These are phyloP conservation scores for Apiospora malaysiana DNA, from an alignment of 2,329 filamentous ascomycete species.

Conservation along the genomic window DNA sequence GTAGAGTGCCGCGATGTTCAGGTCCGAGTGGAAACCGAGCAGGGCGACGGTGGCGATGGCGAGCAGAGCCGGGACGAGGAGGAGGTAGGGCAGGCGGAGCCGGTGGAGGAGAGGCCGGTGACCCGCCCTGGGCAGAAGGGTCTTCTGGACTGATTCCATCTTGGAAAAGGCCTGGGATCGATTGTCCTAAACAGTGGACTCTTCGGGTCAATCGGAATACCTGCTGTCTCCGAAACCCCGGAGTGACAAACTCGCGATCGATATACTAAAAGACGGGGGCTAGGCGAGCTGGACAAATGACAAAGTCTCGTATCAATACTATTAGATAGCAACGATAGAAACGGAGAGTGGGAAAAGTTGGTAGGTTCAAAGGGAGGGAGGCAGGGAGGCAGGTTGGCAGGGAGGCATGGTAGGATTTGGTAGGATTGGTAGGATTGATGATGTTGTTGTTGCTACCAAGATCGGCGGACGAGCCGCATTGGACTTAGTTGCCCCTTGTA, in stretches of 20 bases:
- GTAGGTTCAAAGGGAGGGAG: background rate
- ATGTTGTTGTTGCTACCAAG: slow-evolving; percentile 20
- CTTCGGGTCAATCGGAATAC: background rate
- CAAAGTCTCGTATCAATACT: background rate
- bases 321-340: background rate
- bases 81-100: slow-evolving; percentile 57
- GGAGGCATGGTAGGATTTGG: too few relatives aligned
- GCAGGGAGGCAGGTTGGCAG: background rate
- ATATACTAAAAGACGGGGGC: background rate
- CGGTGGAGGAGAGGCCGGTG: slow-evolving; percentile 55
- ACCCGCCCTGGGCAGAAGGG: slow-evolving; percentile 25
- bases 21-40: slow-evolving; percentile 53
- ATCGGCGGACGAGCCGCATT: slow-evolving; percentile 1
- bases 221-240: background rate
- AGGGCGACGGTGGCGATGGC: slow-evolving; percentile 47
- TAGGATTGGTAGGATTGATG: slow-evolving; percentile 10
- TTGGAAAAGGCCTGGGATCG: background rate
- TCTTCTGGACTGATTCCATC: background rate
- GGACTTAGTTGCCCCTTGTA: background rate
- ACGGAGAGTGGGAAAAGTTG: background rate
- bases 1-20: slow-evolving; percentile 56
- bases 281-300: background rate
- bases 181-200: background rate
- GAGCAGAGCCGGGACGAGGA: slow-evolving; percentile 57
- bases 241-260: background rate